phyloP scores from a whole-genome alignment of 371 early-diverging fungal genomes.

The Rhizopus microsporus region DNA sequence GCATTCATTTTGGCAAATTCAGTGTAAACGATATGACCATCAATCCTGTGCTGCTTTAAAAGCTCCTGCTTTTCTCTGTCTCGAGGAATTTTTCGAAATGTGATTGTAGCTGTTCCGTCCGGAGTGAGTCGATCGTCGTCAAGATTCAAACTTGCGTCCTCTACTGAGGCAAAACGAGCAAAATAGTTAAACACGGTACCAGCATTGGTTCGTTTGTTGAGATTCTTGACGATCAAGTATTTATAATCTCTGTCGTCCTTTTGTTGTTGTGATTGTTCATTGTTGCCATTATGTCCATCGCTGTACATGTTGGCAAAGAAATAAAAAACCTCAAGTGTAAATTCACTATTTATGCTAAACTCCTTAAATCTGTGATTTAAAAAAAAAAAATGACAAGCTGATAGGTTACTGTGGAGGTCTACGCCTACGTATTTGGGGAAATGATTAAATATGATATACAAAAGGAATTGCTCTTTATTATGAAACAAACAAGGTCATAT shows the following conservation, averaged over 20 bases:
- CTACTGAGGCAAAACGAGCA: slow-evolving; percentile 1
- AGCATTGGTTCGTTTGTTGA: slow-evolving; percentile 10
- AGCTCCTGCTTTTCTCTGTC: background rate
- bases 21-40: background rate
- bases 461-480: too few relatives aligned
- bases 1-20: slow-evolving; percentile 1
- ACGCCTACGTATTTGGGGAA: too few relatives aligned
- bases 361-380: too few relatives aligned
- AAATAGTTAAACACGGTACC: slow-evolving; percentile 18
- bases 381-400: too few relatives aligned
- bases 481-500: too few relatives aligned
- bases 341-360: too few relatives aligned
- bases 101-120: slow-evolving; percentile 10
- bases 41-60: background rate
- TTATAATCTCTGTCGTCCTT: slow-evolving; percentile 1
- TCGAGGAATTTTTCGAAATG: slow-evolving; percentile 4
- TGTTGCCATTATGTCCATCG: background rate
- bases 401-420: too few relatives aligned
- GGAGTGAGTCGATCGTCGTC: slow-evolving; percentile 5
- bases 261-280: background rate
- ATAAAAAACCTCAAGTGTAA: too few relatives aligned
- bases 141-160: slow-evolving; percentile 1
- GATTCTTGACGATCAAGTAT: background rate
- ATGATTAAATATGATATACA: too few relatives aligned
- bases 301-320: background rate